Evolutionary conservation across 2,329 filamentous ascomycete species (phyloP).

Genomic region (Alternaria gansuensis): DNA sequence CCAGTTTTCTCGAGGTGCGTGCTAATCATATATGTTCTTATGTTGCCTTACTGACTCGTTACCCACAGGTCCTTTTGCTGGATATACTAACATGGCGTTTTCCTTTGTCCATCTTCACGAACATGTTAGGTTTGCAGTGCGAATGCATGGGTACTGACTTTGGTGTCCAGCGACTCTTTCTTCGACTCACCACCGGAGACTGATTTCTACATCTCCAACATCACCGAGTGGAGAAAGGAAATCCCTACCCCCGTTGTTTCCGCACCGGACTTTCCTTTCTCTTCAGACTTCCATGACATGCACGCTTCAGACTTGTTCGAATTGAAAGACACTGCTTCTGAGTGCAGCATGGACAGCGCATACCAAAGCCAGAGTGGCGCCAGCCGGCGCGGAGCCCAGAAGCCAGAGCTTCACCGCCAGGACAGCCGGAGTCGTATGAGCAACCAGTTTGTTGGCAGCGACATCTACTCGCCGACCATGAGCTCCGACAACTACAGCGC

Average conservation of each 20-base stretch:
- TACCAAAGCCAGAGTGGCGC: slow-evolving; percentile 54
- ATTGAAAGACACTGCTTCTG: slow-evolving; percentile 51
- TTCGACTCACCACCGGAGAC: slow-evolving; percentile 49
- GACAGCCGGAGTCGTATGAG: slow-evolving; percentile 43
- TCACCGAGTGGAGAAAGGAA: slow-evolving; percentile 55
- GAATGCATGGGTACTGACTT: slow-evolving; percentile 49
- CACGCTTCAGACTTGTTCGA: slow-evolving; percentile 47
- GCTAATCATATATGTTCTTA: neutral
- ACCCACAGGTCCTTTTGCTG: slow-evolving; percentile 16
- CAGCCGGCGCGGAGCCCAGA: slow-evolving; percentile 44
- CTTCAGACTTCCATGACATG: slow-evolving; percentile 49
- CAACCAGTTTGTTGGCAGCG: slow-evolving; percentile 44
- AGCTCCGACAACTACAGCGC: slow-evolving; percentile 48
- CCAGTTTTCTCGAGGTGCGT: slow-evolving; percentile 31
- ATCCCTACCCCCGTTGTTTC: slow-evolving; percentile 47
- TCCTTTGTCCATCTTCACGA: slow-evolving; percentile 36
- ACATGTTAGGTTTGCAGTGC: slow-evolving; percentile 27
- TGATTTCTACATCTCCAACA: slow-evolving; percentile 50
- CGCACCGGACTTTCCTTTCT: slow-evolving; percentile 49
- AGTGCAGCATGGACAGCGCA: slow-evolving; percentile 56
- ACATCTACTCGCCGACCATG: slow-evolving; percentile 50
- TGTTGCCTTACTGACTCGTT: slow-evolving; percentile 23
- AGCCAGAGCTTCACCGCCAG: slow-evolving; percentile 43
- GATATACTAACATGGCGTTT: slow-evolving; percentile 52
- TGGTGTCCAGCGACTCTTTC: slow-evolving; percentile 51